A percentile compares a stretch with the other conserved stretches of the same genome.
Conservation (phyloP, 176 grass and related monocot species). For the Carex kokanica region DNA sequence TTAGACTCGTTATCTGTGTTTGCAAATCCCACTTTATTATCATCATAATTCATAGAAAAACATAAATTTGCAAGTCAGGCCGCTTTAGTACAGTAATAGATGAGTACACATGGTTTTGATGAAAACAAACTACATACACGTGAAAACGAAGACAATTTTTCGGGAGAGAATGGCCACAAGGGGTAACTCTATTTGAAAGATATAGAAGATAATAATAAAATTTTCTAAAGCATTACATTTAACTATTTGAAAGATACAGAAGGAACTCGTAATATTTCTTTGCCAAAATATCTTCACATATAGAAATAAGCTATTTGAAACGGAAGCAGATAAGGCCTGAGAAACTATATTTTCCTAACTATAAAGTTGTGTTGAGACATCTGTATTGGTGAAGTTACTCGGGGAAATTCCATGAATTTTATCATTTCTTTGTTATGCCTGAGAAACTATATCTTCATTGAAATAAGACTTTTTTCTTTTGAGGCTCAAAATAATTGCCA, state of each 20-base stretch:
- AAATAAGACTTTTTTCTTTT: not conserved
- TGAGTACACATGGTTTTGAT: no score
- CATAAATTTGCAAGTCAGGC: constrained; percentile 23
- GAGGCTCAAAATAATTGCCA: not conserved
- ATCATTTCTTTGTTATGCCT: no score
- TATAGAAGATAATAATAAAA: not conserved
- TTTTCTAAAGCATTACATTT: not conserved
- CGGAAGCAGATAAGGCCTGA: not conserved
- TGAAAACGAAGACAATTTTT: no score
- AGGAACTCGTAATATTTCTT: not conserved
- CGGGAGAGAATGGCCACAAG: no score
- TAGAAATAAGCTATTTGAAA: not conserved
- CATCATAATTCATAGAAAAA: constrained; percentile 31
- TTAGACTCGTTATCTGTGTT: constrained; percentile 34
- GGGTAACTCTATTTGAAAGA: no score
- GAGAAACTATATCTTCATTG: no score
- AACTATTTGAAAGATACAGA: constrained; percentile 15
- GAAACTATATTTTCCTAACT: not conserved
- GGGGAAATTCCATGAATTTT: no score
- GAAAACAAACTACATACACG: no score
- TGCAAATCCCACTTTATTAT: constrained; percentile 36
- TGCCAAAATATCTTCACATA: not conserved
- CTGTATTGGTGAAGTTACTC: no score
- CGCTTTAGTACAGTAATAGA: no score
- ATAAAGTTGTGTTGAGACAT: not conserved